These are phyloP conservation scores for Conticribra guillardii DNA, from an alignment of 108 stramenopile genomes.

Conservation along the genomic window DNA sequence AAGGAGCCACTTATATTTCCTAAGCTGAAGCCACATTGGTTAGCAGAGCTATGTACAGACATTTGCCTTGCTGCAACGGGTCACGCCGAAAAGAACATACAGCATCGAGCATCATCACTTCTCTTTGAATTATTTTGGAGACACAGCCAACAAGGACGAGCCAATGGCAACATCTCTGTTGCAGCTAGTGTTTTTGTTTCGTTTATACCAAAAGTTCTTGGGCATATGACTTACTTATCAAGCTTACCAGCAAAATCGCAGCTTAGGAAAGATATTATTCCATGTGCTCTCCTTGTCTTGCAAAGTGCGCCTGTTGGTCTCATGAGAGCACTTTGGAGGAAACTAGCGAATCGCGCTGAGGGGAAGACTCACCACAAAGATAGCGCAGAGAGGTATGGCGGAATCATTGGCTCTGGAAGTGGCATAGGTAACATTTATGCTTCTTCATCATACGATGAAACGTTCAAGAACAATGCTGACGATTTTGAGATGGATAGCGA, in stretches of 20 bases:
- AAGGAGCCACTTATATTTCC: slow-evolving; percentile 43
- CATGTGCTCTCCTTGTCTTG: slow-evolving; percentile 75
- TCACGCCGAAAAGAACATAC: slow-evolving; percentile 81
- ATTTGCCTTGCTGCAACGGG: slow-evolving; percentile 81
- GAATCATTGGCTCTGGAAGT: slow-evolving; percentile 48
- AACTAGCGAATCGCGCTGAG: slow-evolving; percentile 59
- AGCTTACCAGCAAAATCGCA: slow-evolving; percentile 76
- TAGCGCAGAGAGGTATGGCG: slow-evolving; percentile 60
- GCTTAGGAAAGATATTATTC: slow-evolving; percentile 79
- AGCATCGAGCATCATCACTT: slow-evolving; percentile 77
- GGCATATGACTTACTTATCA: slow-evolving; percentile 68
- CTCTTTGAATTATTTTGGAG: slow-evolving; percentile 86
- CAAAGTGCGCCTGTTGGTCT: slow-evolving; percentile 83
- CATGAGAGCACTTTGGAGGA: slow-evolving; percentile 80
- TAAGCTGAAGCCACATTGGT: slow-evolving; percentile 77
- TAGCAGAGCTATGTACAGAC: slow-evolving; percentile 77
- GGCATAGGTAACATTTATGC: slow-evolving; percentile 11
- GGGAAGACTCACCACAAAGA: slow-evolving; percentile 55
- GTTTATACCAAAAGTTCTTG: slow-evolving; percentile 71
- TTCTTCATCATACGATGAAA: not conserved
- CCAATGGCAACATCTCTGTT: slow-evolving; percentile 60
- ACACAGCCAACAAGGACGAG: slow-evolving; percentile 62
- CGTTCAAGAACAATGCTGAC: slow-evolving; percentile 29
- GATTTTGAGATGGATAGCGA: slow-evolving; percentile 34
- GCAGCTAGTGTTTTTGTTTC: slow-evolving; percentile 78